Conservation (phyloP, 179 eudicot species). For the Sideroxylon spinosum region DNA sequence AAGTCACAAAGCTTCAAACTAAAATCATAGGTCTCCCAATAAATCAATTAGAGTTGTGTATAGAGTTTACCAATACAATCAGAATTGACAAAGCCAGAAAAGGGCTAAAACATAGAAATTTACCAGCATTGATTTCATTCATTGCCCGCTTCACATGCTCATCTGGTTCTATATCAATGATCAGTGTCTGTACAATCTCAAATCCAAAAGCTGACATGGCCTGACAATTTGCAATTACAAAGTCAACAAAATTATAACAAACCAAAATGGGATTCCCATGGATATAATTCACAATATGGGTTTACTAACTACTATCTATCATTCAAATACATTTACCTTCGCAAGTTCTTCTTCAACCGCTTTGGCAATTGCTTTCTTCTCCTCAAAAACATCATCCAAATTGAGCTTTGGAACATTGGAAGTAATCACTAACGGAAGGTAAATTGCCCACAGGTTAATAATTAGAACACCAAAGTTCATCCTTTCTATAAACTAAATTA, state of each 20-base stretch:
- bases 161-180: slow-evolving; percentile 55
- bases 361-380: slow-evolving; percentile 29
- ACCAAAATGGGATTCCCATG: not conserved
- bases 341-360: slow-evolving; percentile 28
- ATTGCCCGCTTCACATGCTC: slow-evolving; percentile 55
- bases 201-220: slow-evolving; percentile 30
- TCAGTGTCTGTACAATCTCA: slow-evolving; percentile 35
- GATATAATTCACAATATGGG: not conserved
- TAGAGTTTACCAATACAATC: too few relatives aligned
- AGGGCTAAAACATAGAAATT: not conserved
- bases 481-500: too few relatives aligned
- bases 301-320: not conserved
- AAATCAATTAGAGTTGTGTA: not conserved
- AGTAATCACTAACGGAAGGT: slow-evolving; percentile 16
- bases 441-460: too few relatives aligned
- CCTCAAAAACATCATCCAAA: slow-evolving; percentile 24
- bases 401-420: slow-evolving; percentile 26
- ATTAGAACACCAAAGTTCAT: too few relatives aligned
- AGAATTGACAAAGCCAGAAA: not conserved
- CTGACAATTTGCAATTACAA: slow-evolving; percentile 2
- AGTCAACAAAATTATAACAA: too few relatives aligned
- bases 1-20: too few relatives aligned
- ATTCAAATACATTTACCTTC: slow-evolving; percentile 17
- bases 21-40: too few relatives aligned
- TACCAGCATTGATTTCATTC: slow-evolving; percentile 53